Evolutionary conservation across 2,329 filamentous ascomycete genomes (phyloP).

Genomic region (Phialophora expanda): DNA sequence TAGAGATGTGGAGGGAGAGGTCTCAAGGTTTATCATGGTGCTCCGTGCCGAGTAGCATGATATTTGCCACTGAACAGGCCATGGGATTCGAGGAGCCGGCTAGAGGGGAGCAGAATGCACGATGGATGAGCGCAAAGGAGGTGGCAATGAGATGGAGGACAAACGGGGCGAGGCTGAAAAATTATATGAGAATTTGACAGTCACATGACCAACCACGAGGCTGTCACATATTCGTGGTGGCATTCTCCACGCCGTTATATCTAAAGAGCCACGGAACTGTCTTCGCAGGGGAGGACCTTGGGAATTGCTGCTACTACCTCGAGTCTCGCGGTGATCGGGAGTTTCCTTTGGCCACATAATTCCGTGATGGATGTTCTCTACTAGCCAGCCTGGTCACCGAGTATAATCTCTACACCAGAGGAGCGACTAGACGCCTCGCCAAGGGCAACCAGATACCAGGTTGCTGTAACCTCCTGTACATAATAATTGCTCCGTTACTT

Average conservation of each 20-base stretch:
- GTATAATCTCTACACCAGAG: background rate
- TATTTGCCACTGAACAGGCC: background rate
- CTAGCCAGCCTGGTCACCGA: background rate
- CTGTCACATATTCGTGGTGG: background rate
- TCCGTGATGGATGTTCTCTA: background rate
- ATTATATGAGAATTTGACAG: background rate
- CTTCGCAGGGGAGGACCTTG: background rate
- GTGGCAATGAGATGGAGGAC: background rate
- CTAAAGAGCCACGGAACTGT: background rate
- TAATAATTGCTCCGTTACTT: background rate
- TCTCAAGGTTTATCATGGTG: background rate
- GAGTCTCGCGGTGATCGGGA: background rate
- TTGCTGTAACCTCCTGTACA: background rate
- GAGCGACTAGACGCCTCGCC: slow-evolving; percentile 10
- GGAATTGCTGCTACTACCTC: background rate
- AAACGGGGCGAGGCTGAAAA: background rate
- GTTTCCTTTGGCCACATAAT: too few species aligned
- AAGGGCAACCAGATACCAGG: background rate
- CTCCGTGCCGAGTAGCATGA: background rate
- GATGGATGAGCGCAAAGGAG: background rate
- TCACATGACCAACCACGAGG: background rate
- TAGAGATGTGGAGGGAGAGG: background rate
- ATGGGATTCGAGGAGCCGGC: background rate
- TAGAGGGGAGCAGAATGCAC: background rate
- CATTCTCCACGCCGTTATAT: background rate